These are phyloP conservation scores for Lentinus polychrous DNA, from an alignment of 1,284 basidiomycete species.

Conservation along the genomic window DNA sequence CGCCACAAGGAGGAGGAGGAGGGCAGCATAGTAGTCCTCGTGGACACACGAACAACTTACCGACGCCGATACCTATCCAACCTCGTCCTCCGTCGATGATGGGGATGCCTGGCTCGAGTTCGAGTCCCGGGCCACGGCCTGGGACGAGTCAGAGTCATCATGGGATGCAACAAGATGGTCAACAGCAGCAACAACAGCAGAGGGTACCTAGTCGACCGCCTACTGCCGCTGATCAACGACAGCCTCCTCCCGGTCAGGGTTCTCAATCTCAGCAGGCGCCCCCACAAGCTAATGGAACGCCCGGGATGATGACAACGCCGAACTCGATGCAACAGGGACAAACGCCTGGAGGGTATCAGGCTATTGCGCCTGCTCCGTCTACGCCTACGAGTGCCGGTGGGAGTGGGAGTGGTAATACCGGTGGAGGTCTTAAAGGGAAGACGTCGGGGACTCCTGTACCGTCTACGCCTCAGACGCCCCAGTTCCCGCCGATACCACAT, in stretches of 20 bases:
- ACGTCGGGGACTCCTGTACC: slow-evolving; percentile 17
- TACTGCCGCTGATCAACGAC: slow-evolving; percentile 6
- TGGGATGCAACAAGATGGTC: slow-evolving; percentile 12
- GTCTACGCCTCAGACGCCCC: slow-evolving; percentile 2
- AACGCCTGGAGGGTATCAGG: slow-evolving; percentile 13
- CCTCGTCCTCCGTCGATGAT: slow-evolving; percentile 12
- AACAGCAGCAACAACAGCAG: not conserved
- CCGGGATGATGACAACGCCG: not conserved
- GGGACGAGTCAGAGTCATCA: slow-evolving; percentile 15
- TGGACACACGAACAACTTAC: not conserved
- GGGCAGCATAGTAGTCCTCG: slow-evolving; percentile 4
- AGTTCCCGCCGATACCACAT: slow-evolving; percentile 1
- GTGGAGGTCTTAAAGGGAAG: slow-evolving; percentile 19
- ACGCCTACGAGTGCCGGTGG: slow-evolving; percentile 13
- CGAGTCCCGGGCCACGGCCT: slow-evolving; percentile 12
- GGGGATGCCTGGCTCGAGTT: not conserved
- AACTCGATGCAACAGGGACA: slow-evolving; percentile 18
- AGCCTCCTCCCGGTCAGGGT: slow-evolving; percentile 7
- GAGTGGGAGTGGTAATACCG: not conserved
- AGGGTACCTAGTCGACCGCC: slow-evolving; percentile 11
- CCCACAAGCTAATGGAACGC: not conserved
- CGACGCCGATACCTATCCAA: slow-evolving; percentile 17
- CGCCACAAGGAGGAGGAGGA: slow-evolving; percentile 1
- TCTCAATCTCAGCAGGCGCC: slow-evolving; percentile 1
- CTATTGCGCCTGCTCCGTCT: slow-evolving; percentile 22